Evolutionary conservation across 2,329 filamentous ascomycete genomes (phyloP), one percentile per base, ranked within the genome.

Genomic region (Apiospora koreana): DNA sequence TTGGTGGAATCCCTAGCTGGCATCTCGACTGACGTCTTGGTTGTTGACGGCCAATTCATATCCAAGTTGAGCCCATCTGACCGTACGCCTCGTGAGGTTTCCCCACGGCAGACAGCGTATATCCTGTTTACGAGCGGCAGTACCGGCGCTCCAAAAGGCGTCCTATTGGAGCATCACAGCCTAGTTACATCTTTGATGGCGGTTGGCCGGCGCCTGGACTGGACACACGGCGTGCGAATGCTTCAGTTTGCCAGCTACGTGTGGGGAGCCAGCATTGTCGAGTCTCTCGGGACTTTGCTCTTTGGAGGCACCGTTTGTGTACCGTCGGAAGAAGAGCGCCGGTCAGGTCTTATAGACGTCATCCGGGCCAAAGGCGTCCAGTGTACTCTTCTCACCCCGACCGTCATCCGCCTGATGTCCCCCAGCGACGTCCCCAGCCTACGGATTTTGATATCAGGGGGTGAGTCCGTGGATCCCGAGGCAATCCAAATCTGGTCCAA

Each of bases 331-430:
- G 38, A 68, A 8, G 65, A 65, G 6, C 45, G 58, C 21, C 31
- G 41, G 21, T 28, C 35, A 12, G 54, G 46, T 12, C 42, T 71
- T 45, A 64, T 38, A 1, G n/a, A 23, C 28, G 58, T 54, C 41
- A 69, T 71, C 6, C 21, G 82, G 31, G 14, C 25, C 14, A 62
- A 38, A 12, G 12, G 14, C 7, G 54, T 62, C 14, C 25, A 35
- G 21, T 62, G 54, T 12, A 23, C 54, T 8, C 14, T 62, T 18
- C 25, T 62, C 4, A 62, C 54, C 4, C 54, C 54, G 14, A 62
- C 54, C 25, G 54, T 62, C 16, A 62, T 62, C 8, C 25, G 25
- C 14, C 25, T 62, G 2, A 3, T 62, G 16, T 62, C 25, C 9
- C 54, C 54, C 10, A 3, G 14, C 3, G 25, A 62, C 2, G 28